Evolutionary conservation across 1,284 basidiomycete species (phyloP).

Genomic region (Ganoderma multipileum): DNA sequence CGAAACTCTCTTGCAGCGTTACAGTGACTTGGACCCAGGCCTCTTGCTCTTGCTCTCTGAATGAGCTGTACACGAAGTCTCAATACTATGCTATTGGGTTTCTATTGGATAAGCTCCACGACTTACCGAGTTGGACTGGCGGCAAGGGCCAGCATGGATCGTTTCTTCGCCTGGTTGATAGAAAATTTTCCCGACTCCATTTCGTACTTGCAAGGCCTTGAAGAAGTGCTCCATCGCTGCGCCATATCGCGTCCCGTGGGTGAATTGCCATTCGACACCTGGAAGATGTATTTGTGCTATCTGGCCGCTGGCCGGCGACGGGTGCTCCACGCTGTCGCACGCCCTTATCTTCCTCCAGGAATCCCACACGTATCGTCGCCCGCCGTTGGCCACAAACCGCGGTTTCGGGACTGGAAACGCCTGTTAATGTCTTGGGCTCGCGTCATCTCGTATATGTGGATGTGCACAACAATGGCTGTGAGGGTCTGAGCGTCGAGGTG

Average conservation of each 20-base stretch:
- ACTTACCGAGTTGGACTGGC: not conserved
- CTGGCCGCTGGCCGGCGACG: not conserved
- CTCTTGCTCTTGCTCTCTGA: too few species aligned
- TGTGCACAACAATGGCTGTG: not conserved
- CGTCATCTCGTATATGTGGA: not conserved
- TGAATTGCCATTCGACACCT: not conserved
- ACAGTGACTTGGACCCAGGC: too few species aligned
- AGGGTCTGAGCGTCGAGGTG: not conserved
- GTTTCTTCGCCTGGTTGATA: not conserved
- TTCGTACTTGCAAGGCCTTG: not conserved
- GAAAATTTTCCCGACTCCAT: not conserved
- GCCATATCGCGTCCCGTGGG: not conserved
- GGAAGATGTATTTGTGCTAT: not conserved
- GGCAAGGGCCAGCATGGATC: not conserved
- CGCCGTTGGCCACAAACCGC: not conserved
- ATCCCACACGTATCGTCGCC: not conserved
- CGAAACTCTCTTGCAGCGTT: too few species aligned
- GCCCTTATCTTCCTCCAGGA: not conserved
- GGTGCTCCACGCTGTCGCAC: not conserved
- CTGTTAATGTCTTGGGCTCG: not conserved
- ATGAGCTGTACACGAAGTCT: too few species aligned
- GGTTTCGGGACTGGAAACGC: not conserved
- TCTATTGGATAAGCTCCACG: not conserved
- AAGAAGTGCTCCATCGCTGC: not conserved
- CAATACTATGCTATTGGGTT: too few species aligned